Percentiles rank a stretch among this genome's conserved stretches.
These are phyloP conservation scores for Starmera stellimalicola DNA, from an alignment of 1,139 yeast species.

Conservation along the genomic window DNA sequence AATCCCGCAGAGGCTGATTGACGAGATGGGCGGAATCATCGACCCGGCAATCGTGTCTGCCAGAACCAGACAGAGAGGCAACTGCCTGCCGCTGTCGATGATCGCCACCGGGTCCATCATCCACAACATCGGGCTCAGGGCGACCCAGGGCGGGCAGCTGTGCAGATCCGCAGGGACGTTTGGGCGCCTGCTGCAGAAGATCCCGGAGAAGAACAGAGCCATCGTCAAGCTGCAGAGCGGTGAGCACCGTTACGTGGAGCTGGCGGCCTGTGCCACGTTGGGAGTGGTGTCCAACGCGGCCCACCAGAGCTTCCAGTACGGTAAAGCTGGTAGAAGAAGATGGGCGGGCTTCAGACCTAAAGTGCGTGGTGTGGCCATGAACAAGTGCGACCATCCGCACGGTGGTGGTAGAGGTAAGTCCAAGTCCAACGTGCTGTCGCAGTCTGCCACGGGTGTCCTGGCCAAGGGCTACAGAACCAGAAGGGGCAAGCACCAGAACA, in stretches of 20 bases:
- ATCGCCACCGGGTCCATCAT: constrained; percentile 88
- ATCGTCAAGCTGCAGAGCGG: constrained; percentile 81
- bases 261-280: constrained; percentile 87
- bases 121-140: constrained; percentile 76
- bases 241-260: constrained; percentile 81
- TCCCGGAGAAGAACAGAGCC: constrained; percentile 63
- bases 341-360: constrained; percentile 90
- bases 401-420: constrained; percentile 99
- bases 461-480: constrained; percentile 94
- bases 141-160: constrained; percentile 78
- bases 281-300: constrained; percentile 95
- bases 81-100: constrained; percentile 87
- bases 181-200: constrained; percentile 78
- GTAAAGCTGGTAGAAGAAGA: constrained; percentile 96
- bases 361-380: constrained; percentile 98
- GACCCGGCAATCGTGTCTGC: constrained; percentile 90
- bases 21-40: constrained; percentile 79
- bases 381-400: constrained; percentile 95
- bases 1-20: constrained; percentile 65
- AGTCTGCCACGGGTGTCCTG: constrained; percentile 93
- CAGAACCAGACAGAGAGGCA: constrained; percentile 85
- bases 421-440: constrained; percentile 88
- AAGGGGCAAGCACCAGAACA: constrained; percentile 77
- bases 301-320: constrained; percentile 81
- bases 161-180: constrained; percentile 94